A percentile compares a stretch with the other conserved stretches of the same genome.
Evolutionary conservation across 164 flowering plant species (phyloP).

Genomic region (Dillenia turbinata): DNA sequence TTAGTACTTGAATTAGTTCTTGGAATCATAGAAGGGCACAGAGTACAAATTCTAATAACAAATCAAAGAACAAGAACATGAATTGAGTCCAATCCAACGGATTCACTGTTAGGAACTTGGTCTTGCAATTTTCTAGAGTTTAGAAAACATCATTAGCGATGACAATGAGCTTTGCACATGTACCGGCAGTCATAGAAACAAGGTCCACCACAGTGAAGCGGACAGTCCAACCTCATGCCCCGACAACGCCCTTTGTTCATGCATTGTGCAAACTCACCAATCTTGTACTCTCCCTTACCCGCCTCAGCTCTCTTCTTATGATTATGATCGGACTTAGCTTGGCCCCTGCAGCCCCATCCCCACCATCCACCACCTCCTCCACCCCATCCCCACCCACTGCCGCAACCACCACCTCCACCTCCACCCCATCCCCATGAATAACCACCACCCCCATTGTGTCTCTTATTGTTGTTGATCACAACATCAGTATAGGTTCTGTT

Average conservation of each 20-base stretch:
- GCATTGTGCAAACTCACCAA: slow-evolving; percentile 67
- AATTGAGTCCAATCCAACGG: too few relatives aligned
- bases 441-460: slow-evolving; percentile 12
- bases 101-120: too few relatives aligned
- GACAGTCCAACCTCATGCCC: slow-evolving; percentile 69
- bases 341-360: slow-evolving; percentile 40
- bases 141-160: slow-evolving; percentile 8
- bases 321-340: slow-evolving; percentile 1
- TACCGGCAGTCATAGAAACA: slow-evolving; percentile 59
- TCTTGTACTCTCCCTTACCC: slow-evolving; percentile 21
- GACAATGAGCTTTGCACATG: slow-evolving; percentile 70
- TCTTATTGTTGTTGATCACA: slow-evolving; percentile 16
- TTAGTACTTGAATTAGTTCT: too few relatives aligned
- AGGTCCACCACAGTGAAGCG: slow-evolving; percentile 67
- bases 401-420: slow-evolving; percentile 16
- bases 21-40: too few relatives aligned
- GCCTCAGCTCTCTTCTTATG: slow-evolving; percentile 12
- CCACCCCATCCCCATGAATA: slow-evolving; percentile 19
- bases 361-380: slow-evolving; percentile 40
- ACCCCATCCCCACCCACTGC: slow-evolving; percentile 27
- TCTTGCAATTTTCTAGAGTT: not conserved
- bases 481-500: slow-evolving; percentile 13
- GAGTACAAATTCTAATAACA: too few relatives aligned
- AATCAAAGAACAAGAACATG: too few relatives aligned
- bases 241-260: slow-evolving; percentile 43